A percentile compares a stretch with the other conserved stretches of the same genome.
phyloP scores from a whole-genome alignment of 148 eudicot species.

The Euryodendron excelsum region DNA sequence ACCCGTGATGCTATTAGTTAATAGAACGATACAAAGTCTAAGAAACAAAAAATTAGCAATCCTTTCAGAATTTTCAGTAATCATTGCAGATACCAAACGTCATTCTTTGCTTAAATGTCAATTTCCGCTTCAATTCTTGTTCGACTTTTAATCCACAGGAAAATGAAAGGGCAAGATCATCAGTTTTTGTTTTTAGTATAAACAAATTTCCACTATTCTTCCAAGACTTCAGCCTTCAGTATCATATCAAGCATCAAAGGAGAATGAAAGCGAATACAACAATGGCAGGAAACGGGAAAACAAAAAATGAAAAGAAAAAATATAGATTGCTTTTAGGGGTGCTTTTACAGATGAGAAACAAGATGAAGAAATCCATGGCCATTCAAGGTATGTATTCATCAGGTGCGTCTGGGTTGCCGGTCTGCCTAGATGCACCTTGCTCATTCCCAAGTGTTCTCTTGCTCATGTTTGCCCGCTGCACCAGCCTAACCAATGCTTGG shows the following conservation, averaged over 20 bases:
- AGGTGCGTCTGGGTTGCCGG: conserved; percentile 36
- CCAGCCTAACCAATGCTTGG: conserved; percentile 87
- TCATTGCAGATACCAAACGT: no score
- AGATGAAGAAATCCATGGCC: background rate
- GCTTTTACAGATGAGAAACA: background rate
- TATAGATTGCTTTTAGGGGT: background rate
- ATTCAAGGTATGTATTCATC: conserved; percentile 11
- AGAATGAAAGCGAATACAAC: background rate
- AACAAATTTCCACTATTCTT: conserved; percentile 8
- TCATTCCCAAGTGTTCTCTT: conserved; percentile 83
- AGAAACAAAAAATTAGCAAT: no score
- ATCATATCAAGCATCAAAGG: background rate
- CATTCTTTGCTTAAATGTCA: no score
- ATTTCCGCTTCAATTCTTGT: no score
- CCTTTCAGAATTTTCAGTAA: no score
- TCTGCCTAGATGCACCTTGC: conserved; percentile 28
- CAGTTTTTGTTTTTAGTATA: background rate
- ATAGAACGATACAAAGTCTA: no score
- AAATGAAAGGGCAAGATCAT: background rate
- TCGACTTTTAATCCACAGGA: background rate
- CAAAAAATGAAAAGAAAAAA: no score
- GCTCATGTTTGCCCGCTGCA: conserved; percentile 94
- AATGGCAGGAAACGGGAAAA: no score
- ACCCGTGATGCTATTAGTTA: no score
- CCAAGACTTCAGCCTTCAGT: background rate